Conservation (phyloP, 176 grass and related monocot species). For the Oryza coarctata region DNA sequence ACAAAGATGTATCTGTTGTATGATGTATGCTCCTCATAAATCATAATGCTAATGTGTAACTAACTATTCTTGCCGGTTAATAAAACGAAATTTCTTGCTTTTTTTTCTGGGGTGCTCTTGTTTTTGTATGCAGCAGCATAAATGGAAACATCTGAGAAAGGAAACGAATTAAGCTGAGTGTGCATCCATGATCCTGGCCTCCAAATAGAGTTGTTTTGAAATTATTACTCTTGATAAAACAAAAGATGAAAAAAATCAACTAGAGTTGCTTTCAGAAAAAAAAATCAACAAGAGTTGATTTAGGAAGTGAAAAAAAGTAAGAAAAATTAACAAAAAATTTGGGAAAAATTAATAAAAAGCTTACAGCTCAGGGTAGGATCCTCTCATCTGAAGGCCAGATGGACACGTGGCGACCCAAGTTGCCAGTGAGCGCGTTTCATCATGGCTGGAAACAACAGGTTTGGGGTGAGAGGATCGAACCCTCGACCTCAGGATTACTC, state of each 20-base stretch:
- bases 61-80: neutral
- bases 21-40: slow-evolving; percentile 22
- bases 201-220: no score
- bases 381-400: neutral
- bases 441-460: neutral
- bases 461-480: slow-evolving; percentile 61
- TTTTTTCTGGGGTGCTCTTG: neutral
- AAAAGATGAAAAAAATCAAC: no score
- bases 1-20: slow-evolving; percentile 19
- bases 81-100: neutral
- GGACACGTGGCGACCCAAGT: neutral
- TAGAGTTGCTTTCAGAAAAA: neutral
- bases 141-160: neutral
- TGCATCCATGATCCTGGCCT: no score
- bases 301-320: neutral
- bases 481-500: slow-evolving; percentile 62
- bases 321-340: no score
- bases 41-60: neutral
- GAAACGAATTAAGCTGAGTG: neutral
- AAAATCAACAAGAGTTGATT: neutral
- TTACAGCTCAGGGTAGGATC: neutral
- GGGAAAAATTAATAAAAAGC: no score
- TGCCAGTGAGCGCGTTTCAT: neutral
- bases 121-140: neutral
- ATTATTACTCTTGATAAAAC: no score